Evolutionary conservation across 768 basidiomycete genomes (phyloP).

Genomic region (Russula foetens): DNA sequence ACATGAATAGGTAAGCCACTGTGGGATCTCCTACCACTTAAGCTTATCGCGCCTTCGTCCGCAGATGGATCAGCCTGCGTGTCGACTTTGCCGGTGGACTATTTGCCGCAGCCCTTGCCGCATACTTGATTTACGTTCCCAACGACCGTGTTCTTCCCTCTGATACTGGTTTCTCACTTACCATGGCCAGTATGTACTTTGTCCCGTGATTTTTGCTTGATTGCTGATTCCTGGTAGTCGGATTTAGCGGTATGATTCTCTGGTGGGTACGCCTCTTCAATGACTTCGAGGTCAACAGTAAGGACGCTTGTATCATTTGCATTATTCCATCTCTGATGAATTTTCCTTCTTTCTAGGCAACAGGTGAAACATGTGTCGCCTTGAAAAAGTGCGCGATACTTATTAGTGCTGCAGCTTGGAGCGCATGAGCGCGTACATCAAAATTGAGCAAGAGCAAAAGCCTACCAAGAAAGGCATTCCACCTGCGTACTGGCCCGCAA

Average conservation of each 20-base stretch:
- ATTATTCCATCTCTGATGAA: not conserved
- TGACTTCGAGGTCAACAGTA: conserved; percentile 39
- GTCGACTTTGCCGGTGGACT: conserved; percentile 52
- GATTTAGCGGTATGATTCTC: conserved; percentile 49
- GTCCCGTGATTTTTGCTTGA: not conserved
- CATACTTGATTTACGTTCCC: conserved; percentile 41
- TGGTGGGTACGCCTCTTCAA: conserved; percentile 40
- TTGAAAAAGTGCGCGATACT: not conserved
- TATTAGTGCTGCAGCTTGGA: conserved; percentile 30
- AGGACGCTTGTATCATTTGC: not conserved
- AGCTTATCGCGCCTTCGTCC: not conserved
- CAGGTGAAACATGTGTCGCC: conserved; percentile 19
- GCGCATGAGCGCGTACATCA: conserved; percentile 46
- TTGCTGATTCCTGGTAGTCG: conserved; percentile 27
- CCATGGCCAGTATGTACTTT: conserved; percentile 32
- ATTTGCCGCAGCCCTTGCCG: conserved; percentile 42
- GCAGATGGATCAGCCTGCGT: conserved; percentile 40
- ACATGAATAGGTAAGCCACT: conserved; percentile 37
- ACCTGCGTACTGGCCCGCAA: conserved; percentile 58
- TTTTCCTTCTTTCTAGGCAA: conserved; percentile 19
- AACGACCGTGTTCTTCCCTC: conserved; percentile 29
- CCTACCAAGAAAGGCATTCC: conserved; percentile 36
- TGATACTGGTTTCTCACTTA: conserved; percentile 33
- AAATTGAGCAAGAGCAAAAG: conserved; percentile 48
- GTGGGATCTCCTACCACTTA: not conserved